phyloP scores from a whole-genome alignment of 371 early-diverging fungal genomes.

The Actinomucor elegans region DNA sequence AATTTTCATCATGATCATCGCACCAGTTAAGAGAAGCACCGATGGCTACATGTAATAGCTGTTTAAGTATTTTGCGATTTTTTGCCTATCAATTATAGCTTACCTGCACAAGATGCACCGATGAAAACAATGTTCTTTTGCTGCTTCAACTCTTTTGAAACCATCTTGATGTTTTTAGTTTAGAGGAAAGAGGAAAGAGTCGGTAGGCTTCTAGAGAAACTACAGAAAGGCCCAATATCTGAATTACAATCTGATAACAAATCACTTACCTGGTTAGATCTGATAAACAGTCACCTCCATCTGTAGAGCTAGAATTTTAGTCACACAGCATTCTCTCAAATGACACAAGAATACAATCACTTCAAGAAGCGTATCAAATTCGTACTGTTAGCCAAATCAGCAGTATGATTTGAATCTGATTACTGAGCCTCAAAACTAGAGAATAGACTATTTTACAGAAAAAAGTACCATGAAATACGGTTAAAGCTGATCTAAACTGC shows the following conservation, averaged over 20 bases:
- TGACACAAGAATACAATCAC: too few relatives aligned
- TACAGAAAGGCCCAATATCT: neutral
- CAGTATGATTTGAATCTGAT: too few relatives aligned
- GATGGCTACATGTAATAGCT: conserved; percentile 23
- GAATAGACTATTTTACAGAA: too few relatives aligned
- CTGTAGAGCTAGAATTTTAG: too few relatives aligned
- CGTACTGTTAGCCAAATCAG: too few relatives aligned
- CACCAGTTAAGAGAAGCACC: conserved; percentile 35
- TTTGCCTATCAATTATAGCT: neutral
- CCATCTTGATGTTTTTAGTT: neutral
- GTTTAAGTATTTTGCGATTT: too few relatives aligned
- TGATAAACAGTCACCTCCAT: conserved; percentile 2
- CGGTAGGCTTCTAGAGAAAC: too few relatives aligned
- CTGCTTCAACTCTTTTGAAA: conserved; percentile 4
- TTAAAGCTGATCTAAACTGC: too few relatives aligned
- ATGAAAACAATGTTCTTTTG: conserved; percentile 55
- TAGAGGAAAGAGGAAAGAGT: neutral
- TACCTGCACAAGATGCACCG: conserved; percentile 56
- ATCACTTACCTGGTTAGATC: neutral
- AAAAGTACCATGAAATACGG: too few relatives aligned
- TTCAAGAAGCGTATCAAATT: too few relatives aligned
- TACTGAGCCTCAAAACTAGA: too few relatives aligned
- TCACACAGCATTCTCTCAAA: too few relatives aligned
- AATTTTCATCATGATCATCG: conserved; percentile 34
- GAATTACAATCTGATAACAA: neutral